Base-by-base conservation (phyloP, 108 stramenopile species). In the Schizochytrium sp. region DNA sequence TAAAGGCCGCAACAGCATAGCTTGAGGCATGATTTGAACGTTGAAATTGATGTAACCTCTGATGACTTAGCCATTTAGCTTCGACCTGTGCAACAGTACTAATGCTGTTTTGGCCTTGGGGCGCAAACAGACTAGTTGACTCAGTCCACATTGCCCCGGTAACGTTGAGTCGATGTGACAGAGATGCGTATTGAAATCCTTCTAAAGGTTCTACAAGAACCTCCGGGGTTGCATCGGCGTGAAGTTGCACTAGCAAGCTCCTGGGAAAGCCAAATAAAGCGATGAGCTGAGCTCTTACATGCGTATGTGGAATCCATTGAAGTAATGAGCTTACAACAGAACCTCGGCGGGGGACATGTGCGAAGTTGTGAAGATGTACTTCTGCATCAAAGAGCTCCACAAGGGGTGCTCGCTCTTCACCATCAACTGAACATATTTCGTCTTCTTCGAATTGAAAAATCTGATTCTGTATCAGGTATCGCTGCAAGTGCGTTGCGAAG, bases 141-240 rank as follows among this genome's bases (percentile, higher is more conserved):
- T 69, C 64, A 28, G 64, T 69, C 64, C 64, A 69, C 19, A 69
- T 38, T 2, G 64, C 64, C 42, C 64, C 64, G 42, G 64, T 28
- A 8, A 69, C 64, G 28, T 69, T 69, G 28, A 69, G 7, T 0
- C 64, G 42, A 8, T 69, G 0, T 7, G 64, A 1, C 64, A 69
- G 64, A 0, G 19, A 7, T 7, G 1, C 12, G 44, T 69, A 69
- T 38, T 15, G 64, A 44, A 44, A 44, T 8, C 64, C 7, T 7
- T 69, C 64, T 38, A 69, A 15, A 7, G 64, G 12, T 7, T 69
- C 64, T 8, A 69, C 5, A 7, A 69, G 10, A 8, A 69, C 5
- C 10, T 8, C 28, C 19, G 64, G 64, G 64, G 40, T 44, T 15
- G 40, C 64, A 0, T 69, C 64, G 28, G 28, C 64, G 3, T 69